A percentile compares a stretch with the other conserved stretches of the same genome.
phyloP scores from a whole-genome alignment of 305 asterid genomes.

The Rubia balearica region DNA sequence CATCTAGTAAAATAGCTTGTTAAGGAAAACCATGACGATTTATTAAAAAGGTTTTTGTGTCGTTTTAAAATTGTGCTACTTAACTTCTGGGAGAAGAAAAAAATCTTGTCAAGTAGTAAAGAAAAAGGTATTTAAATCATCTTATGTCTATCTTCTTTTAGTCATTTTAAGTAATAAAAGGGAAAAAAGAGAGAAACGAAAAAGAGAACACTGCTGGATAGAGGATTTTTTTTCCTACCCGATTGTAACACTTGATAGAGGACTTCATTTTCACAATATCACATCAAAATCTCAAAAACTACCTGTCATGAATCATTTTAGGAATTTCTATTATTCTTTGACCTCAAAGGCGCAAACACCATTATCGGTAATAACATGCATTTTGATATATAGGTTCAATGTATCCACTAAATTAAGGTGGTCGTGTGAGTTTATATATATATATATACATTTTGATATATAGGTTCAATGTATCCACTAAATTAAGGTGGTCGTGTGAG shows the following conservation, averaged over 20 bases:
- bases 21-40: background rate
- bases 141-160: background rate
- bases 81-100: background rate
- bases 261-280: background rate
- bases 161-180: background rate
- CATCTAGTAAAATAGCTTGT: background rate
- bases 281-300: background rate
- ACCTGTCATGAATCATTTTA: background rate
- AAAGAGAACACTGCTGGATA: background rate
- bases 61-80: slow-evolving; percentile 1
- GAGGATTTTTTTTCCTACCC: background rate
- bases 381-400: background rate
- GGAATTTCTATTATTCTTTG: background rate
- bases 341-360: background rate
- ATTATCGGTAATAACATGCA: background rate
- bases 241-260: background rate
- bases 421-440: background rate
- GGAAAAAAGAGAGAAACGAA: background rate
- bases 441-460: no score
- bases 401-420: background rate
- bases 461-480: background rate
- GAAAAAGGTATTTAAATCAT: background rate
- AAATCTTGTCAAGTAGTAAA: background rate
- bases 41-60: background rate
- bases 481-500: background rate